phyloP scores from a whole-genome alignment of 495 filamentous ascomycete species.

The Hypoxylon perforatum region DNA sequence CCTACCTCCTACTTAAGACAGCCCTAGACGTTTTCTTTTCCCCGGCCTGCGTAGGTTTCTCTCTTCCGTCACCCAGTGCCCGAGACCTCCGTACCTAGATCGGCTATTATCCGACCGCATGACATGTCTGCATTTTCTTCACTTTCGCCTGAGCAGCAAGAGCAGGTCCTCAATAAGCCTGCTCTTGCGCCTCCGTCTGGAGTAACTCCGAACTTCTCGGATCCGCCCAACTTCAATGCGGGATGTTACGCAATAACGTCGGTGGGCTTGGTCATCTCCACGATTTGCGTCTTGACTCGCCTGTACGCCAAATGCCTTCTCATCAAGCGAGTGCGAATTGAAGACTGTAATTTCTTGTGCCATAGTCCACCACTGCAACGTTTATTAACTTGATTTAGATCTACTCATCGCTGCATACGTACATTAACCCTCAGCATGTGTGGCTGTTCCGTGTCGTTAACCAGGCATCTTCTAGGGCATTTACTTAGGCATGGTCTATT shows the following conservation, averaged over 20 bases:
- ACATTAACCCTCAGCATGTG: too few species aligned
- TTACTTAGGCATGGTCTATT: too few species aligned
- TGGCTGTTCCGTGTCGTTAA: too few species aligned
- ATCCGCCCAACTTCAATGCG: conserved; percentile 34
- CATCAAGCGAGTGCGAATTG: conserved; percentile 4
- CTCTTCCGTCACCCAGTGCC: conserved; percentile 8
- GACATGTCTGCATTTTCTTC: conserved; percentile 1
- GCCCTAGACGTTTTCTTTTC: too few species aligned
- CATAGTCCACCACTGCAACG: too few species aligned
- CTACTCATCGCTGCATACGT: too few species aligned
- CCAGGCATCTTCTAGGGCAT: too few species aligned
- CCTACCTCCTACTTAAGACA: too few species aligned
- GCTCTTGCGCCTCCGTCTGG: conserved; percentile 30
- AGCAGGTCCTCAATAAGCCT: conserved; percentile 16
- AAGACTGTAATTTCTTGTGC: conserved; percentile 10
- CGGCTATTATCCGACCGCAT: conserved; percentile 9
- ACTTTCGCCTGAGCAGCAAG: neutral
- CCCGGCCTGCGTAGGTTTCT: too few species aligned
- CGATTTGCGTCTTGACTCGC: conserved; percentile 9
- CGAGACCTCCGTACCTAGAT: conserved; percentile 11
- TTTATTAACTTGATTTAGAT: too few species aligned
- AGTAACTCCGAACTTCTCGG: conserved; percentile 19
- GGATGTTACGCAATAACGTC: conserved; percentile 8
- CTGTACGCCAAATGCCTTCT: conserved; percentile 10
- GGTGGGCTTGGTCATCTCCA: conserved; percentile 14